Evolutionary conservation across 2,329 filamentous ascomycete species (phyloP).

Genomic region (Colletotrichum tropicale): DNA sequence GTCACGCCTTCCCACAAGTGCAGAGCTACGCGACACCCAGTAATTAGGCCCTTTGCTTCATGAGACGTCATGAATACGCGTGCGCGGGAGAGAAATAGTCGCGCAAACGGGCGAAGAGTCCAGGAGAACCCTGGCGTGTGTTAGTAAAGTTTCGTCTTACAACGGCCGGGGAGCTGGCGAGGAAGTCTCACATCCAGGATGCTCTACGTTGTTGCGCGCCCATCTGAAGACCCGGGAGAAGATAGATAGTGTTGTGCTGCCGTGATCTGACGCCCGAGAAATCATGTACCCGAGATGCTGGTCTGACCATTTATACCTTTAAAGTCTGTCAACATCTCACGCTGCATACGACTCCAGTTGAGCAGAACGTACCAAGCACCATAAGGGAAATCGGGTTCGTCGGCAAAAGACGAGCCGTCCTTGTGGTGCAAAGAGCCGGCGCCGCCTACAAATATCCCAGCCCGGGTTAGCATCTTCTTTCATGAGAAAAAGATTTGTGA

Average conservation of each 20-base stretch:
- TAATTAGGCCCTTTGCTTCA: background rate
- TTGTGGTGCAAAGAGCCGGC: background rate
- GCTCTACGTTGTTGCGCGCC: background rate
- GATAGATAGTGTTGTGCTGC: background rate
- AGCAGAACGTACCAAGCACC: background rate
- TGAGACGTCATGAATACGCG: background rate
- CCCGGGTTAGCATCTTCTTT: no score
- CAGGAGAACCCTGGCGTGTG: background rate
- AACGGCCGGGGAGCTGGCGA: no score
- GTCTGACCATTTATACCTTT: background rate
- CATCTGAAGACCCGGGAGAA: background rate
- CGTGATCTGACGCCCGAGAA: background rate
- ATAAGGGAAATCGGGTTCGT: background rate
- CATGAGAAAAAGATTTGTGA: no score
- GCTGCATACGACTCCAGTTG: fast-evolving
- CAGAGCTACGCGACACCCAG: background rate
- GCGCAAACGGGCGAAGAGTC: background rate
- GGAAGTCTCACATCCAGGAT: background rate
- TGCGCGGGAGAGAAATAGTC: background rate
- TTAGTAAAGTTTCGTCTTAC: background rate
- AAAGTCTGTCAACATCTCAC: fast-evolving
- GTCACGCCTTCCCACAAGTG: background rate
- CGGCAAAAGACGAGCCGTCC: background rate
- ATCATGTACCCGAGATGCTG: background rate
- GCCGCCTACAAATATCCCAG: background rate